Percentiles rank a stretch among this genome's conserved stretches.
Evolutionary conservation across 805 yeast genomes (phyloP).

Genomic region (Candida glaebosa): DNA sequence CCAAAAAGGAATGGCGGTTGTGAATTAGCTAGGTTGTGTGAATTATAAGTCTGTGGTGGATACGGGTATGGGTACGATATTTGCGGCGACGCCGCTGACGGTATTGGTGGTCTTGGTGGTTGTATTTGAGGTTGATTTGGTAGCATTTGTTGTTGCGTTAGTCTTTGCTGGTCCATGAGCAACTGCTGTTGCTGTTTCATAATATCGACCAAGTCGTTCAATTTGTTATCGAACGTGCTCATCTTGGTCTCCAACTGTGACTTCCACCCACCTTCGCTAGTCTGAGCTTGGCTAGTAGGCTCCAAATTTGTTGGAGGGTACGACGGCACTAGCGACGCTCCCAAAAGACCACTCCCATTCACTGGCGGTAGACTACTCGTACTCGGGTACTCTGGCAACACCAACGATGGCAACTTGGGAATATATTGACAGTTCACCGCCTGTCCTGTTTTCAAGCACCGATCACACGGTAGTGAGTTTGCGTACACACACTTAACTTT

Average conservation of each 20-base stretch:
- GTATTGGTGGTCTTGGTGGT: constrained; percentile 6
- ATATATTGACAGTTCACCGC: constrained; percentile 51
- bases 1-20: not conserved
- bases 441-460: constrained; percentile 51
- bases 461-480: constrained; percentile 49
- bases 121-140: constrained; percentile 6
- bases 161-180: constrained; percentile 18
- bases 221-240: constrained; percentile 33
- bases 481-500: constrained; percentile 60
- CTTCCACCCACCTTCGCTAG: constrained; percentile 28
- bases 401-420: constrained; percentile 46
- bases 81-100: constrained; percentile 3
- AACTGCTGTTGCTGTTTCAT: constrained; percentile 30
- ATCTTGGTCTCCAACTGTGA: constrained; percentile 32
- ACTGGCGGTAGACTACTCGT: not conserved
- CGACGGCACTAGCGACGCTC: not conserved
- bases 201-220: constrained; percentile 35
- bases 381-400: constrained; percentile 20
- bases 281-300: not conserved
- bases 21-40: constrained; percentile 1
- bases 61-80: constrained; percentile 1
- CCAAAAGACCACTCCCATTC: not conserved
- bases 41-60: not conserved
- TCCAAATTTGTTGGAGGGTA: not conserved
- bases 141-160: constrained; percentile 5